phyloP scores from a whole-genome alignment of 2,329 filamentous ascomycete genomes.

The Cercospora berteroae region DNA sequence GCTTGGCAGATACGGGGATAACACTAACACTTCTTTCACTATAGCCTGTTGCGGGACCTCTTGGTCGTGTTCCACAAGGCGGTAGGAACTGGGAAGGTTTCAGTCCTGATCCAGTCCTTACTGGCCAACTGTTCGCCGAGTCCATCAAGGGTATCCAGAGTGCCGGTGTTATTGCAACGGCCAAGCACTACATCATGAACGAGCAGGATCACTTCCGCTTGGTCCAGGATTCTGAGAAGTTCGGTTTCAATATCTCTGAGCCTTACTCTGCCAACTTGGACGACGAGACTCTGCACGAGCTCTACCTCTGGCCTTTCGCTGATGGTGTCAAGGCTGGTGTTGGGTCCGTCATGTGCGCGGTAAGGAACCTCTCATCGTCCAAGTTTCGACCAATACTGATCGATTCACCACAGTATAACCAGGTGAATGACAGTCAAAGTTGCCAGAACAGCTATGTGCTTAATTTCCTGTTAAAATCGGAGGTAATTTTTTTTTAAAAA shows the following conservation, averaged over 20 bases:
- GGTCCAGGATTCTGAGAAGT: constrained; percentile 33
- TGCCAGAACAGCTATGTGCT: background rate
- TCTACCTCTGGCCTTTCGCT: constrained; percentile 85
- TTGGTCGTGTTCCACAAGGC: constrained; percentile 31
- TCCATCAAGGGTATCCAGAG: constrained; percentile 35
- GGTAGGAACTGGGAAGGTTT: constrained; percentile 55
- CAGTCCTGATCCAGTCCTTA: constrained; percentile 65
- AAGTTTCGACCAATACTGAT: background rate
- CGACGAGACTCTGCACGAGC: constrained; percentile 70
- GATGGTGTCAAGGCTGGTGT: constrained; percentile 76
- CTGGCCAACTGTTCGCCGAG: constrained; percentile 36
- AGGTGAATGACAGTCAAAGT: background rate
- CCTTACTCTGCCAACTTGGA: constrained; percentile 68
- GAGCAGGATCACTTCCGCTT: constrained; percentile 48
- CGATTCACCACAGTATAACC: background rate
- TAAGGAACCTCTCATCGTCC: background rate
- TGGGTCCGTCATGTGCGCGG: constrained; percentile 72
- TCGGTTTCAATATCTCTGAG: constrained; percentile 48
- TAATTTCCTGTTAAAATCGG: constrained; percentile 43
- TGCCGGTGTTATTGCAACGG: constrained; percentile 48
- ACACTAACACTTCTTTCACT: background rate
- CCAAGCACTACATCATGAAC: constrained; percentile 60
- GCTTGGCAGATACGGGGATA: too few species aligned
- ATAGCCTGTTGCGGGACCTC: constrained; percentile 61
- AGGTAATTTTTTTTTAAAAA: too few species aligned